phyloP scores from a whole-genome alignment of 1,284 basidiomycete species.

The Ustilago curta region DNA sequence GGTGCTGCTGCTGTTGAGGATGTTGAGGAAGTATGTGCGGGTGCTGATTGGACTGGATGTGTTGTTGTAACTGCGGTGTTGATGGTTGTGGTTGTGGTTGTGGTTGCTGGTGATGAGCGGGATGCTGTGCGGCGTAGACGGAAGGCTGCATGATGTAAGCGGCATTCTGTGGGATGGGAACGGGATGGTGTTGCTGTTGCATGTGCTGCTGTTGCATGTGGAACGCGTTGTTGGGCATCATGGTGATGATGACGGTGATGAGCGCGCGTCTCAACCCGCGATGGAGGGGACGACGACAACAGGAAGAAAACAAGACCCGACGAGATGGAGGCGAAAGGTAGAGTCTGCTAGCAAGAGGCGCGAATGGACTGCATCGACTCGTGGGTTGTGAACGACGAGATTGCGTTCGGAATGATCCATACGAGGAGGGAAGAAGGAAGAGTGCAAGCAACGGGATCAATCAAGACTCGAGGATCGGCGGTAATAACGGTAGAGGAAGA shows the following conservation, averaged over 20 bases:
- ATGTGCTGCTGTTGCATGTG: slow-evolving; percentile 41
- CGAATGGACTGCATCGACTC: neutral
- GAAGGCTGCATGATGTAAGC: slow-evolving; percentile 29
- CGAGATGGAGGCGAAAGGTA: neutral
- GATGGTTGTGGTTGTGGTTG: slow-evolving; percentile 17
- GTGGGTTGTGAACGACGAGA: neutral
- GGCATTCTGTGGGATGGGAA: slow-evolving; percentile 11
- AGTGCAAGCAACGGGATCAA: neutral
- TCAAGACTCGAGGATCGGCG: too few species aligned
- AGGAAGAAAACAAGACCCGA: neutral
- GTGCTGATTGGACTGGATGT: slow-evolving; percentile 19
- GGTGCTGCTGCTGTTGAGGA: slow-evolving; percentile 24
- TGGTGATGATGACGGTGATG: slow-evolving; percentile 12
- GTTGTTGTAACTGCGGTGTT: slow-evolving; percentile 22
- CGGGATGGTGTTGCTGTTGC: slow-evolving; percentile 39
- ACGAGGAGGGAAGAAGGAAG: neutral
- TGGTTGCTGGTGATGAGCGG: slow-evolving; percentile 22
- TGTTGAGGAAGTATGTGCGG: slow-evolving; percentile 15
- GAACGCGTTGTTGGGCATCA: slow-evolving; percentile 49
- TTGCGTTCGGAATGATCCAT: neutral
- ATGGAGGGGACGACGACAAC: neutral
- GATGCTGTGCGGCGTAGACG: slow-evolving; percentile 35
- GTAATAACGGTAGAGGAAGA: too few species aligned
- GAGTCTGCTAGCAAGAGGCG: neutral
- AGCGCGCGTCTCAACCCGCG: neutral